phyloP scores from a whole-genome alignment of 164 flowering plant species.

The Cinnamomum chago region DNA sequence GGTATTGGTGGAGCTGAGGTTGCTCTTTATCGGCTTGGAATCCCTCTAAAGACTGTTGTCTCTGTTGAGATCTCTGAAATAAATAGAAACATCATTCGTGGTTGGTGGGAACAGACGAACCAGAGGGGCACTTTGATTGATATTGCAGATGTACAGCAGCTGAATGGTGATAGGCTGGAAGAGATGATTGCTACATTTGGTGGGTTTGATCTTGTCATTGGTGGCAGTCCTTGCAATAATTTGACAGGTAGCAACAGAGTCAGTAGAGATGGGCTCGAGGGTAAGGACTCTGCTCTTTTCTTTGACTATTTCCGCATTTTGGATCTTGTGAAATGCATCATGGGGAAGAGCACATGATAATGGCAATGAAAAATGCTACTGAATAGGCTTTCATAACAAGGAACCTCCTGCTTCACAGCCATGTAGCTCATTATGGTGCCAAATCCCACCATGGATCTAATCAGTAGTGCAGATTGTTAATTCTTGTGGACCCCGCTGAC shows the following conservation, averaged over 20 bases:
- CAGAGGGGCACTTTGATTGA: slow-evolving; percentile 29
- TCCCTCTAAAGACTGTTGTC: slow-evolving; percentile 71
- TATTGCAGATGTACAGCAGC: slow-evolving; percentile 24
- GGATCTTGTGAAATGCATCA: slow-evolving; percentile 16
- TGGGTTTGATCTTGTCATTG: slow-evolving; percentile 39
- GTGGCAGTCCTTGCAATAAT: slow-evolving; percentile 40
- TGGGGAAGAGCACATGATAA: slow-evolving; percentile 6
- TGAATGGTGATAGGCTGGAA: slow-evolving; percentile 18
- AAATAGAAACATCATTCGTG: slow-evolving; percentile 52
- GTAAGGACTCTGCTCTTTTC: slow-evolving; percentile 32
- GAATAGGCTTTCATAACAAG: no score
- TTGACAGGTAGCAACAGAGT: slow-evolving; percentile 30
- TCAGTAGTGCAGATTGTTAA: no score
- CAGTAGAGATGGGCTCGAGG: slow-evolving; percentile 36
- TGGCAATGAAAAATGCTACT: neutral
- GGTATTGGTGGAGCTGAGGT: slow-evolving; percentile 47
- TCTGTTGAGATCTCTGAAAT: slow-evolving; percentile 79
- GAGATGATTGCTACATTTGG: slow-evolving; percentile 20
- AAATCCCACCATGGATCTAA: no score
- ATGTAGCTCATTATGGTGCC: no score
- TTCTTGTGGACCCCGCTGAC: no score
- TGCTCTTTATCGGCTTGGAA: slow-evolving; percentile 84
- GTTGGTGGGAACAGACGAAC: slow-evolving; percentile 40
- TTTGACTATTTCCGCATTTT: slow-evolving; percentile 29
- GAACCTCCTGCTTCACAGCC: no score